Percentiles rank a stretch among this genome's conserved stretches.
Conservation (phyloP, 345 rosid species). For the Psidium guajava region DNA sequence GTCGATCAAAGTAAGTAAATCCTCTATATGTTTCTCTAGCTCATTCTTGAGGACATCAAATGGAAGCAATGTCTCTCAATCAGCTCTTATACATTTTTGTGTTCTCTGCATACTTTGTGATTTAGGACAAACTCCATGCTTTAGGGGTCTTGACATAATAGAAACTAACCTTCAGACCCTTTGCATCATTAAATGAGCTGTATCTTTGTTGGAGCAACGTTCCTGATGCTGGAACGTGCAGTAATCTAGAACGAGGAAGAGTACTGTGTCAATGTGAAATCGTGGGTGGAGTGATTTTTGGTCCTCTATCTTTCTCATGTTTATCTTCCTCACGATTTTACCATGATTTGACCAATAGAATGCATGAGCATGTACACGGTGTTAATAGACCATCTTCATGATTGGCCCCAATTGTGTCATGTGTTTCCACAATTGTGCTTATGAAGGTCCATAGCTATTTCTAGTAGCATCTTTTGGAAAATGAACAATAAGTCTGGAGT, state of each 20-base stretch:
- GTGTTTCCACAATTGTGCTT: background rate
- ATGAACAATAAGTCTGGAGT: background rate
- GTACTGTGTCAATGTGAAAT: background rate
- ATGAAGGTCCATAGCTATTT: background rate
- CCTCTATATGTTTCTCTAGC: background rate
- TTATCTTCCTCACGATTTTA: background rate
- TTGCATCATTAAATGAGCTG: background rate
- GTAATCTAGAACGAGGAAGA: background rate
- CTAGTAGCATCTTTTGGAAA: background rate
- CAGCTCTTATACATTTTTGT: background rate
- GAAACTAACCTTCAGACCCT: background rate
- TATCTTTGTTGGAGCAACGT: background rate
- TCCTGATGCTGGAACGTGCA: background rate
- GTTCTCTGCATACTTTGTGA: background rate
- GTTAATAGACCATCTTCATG: background rate
- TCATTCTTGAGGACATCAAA: background rate
- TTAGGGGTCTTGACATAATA: background rate
- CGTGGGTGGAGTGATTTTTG: background rate
- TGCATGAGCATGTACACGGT: background rate
- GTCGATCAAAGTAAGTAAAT: constrained; percentile 77
- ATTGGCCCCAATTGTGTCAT: background rate
- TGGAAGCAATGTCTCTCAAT: background rate
- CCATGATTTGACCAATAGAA: background rate
- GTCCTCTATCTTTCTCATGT: background rate
- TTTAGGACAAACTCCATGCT: background rate